Evolutionary conservation across 2,329 filamentous ascomycete genomes (phyloP), one percentile per base, ranked within the genome.

Genomic region (Fonsecaea erecta): DNA sequence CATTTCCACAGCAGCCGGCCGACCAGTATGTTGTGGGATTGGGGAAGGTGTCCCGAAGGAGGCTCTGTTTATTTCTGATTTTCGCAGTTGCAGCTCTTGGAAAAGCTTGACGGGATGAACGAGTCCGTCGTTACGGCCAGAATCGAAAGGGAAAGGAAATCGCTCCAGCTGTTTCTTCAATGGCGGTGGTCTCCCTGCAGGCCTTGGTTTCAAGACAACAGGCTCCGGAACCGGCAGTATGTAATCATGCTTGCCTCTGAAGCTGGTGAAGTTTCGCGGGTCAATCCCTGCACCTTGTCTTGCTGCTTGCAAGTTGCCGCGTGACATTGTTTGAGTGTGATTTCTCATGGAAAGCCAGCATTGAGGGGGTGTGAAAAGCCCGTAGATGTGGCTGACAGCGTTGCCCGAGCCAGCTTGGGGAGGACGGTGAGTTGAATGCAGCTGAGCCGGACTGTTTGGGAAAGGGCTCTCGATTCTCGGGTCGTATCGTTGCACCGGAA

Each of bases 211-310:
- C 37, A 71, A 52, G 11, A 64, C 40, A 30, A 69, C 54, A 11
- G 70, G 65, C 52, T 71, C 70, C 28, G 70, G 70, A 12, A 71
- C 63, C 9, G 68, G 68, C 18, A 70, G 62, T 12, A 71, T 68
- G 54, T 71, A 69, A 28, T 71, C 68, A 52, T 67, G 59, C 37
- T 56, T 55, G 11, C 35, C 56, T 21, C 52, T 62, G 26, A 56
- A 54, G 26, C 52, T 62, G 35, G 24, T 63, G 54, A 55, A 60
- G n/a, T 52, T 30, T 12, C 57, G 57, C 30, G 48, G 57, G 18
- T 63, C 48, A 26, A 37, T 32, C 28, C 55, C 24, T 59, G 16
- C 52, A 24, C 24, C 40, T 32, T 54, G 56, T 24, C 24, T 61
- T 35, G 16, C 48, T 28, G 18, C 34, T 54, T 26, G 52, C 30